These are phyloP conservation scores for Spathaspora girioi DNA, from an alignment of 805 yeast species.

Conservation along the genomic window DNA sequence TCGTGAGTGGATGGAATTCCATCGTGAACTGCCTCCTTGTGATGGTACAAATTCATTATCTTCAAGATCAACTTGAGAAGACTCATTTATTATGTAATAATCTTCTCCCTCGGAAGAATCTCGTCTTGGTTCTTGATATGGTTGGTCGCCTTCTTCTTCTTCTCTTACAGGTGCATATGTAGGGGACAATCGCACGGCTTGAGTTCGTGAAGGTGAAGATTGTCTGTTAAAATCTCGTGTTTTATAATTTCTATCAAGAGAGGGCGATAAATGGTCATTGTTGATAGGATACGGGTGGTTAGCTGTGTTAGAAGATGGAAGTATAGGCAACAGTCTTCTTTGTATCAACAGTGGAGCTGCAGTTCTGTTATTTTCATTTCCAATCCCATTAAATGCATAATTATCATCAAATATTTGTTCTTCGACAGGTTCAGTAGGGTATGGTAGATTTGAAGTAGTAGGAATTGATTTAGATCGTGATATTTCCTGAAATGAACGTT, in stretches of 20 bases:
- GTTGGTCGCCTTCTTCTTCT: not conserved
- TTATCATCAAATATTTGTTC: constrained; percentile 5
- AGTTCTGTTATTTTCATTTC: not conserved
- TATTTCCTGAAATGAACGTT: constrained; percentile 7
- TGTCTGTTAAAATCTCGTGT: not conserved
- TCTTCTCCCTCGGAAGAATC: not conserved
- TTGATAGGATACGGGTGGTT: not conserved
- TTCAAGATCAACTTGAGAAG: not conserved
- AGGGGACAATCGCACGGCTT: not conserved
- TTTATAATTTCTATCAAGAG: not conserved
- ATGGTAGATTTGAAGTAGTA: constrained; percentile 1
- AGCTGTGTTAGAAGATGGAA: not conserved
- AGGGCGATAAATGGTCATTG: not conserved
- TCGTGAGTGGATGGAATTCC: constrained; percentile 7
- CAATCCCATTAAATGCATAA: not conserved
- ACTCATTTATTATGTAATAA: not conserved
- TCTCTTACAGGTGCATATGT: not conserved
- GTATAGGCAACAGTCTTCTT: constrained; percentile 2
- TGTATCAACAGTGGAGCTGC: constrained; percentile 2
- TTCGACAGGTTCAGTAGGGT: constrained; percentile 8
- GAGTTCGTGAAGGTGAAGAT: not conserved
- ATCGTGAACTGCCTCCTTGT: constrained; percentile 5
- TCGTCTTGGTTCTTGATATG: not conserved
- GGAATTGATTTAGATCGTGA: constrained; percentile 6
- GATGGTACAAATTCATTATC: not conserved